A percentile compares a stretch with the other conserved stretches of the same genome.
Conservation (phyloP, 495 filamentous ascomycete genomes). For the Daldinia bambusicola region DNA sequence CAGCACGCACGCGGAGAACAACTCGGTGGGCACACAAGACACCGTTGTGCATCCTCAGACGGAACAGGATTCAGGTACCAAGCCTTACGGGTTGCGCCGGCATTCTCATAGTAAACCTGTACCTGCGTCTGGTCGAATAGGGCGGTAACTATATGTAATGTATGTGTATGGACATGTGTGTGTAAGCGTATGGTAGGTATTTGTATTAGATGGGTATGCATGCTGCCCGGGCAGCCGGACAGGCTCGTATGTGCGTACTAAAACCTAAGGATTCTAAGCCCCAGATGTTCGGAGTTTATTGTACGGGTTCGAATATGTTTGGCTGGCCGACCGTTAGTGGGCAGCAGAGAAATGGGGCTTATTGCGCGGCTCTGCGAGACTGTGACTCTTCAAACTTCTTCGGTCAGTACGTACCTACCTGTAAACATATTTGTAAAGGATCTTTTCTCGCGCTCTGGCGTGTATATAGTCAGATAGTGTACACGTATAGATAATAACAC, state of each 20-base stretch:
- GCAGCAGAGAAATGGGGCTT: constrained; percentile 12
- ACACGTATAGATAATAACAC: too few species aligned
- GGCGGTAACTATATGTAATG: constrained; percentile 19
- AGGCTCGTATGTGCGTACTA: constrained; percentile 1
- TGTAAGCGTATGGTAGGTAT: too few species aligned
- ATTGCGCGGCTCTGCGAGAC: constrained; percentile 21
- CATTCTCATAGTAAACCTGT: constrained; percentile 12
- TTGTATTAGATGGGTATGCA: not conserved
- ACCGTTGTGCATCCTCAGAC: constrained; percentile 27
- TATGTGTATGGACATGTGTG: not conserved
- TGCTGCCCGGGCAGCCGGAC: too few species aligned
- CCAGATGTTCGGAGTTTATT: constrained; percentile 11
- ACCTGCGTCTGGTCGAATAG: constrained; percentile 36
- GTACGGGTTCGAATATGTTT: constrained; percentile 11
- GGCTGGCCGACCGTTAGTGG: constrained; percentile 14
- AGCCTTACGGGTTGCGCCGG: constrained; percentile 18
- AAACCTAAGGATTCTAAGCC: constrained; percentile 14
- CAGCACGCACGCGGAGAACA: not conserved
- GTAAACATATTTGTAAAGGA: not conserved
- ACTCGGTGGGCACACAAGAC: constrained; percentile 20
- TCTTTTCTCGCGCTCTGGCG: constrained; percentile 12
- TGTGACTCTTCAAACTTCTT: not conserved
- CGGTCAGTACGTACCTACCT: not conserved
- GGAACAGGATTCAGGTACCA: constrained; percentile 22
- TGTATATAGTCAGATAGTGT: constrained; percentile 8